Percentiles rank a stretch among this genome's conserved stretches.
These are phyloP conservation scores for Aspergillus hiratsukae DNA, from an alignment of 2,329 filamentous ascomycete genomes.

Conservation along the genomic window DNA sequence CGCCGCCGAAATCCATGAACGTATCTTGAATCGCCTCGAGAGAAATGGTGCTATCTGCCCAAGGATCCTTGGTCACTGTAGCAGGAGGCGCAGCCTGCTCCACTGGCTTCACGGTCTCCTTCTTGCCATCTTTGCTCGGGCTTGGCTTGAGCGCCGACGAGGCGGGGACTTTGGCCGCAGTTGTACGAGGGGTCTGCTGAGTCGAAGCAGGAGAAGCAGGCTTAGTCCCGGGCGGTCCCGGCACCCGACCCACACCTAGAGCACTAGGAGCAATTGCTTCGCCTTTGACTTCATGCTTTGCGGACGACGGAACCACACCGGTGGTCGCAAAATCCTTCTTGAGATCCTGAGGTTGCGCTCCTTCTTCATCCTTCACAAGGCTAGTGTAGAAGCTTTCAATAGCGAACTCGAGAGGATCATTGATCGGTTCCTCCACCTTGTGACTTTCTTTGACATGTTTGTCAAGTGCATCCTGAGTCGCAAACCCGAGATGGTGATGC, in stretches of 20 bases:
- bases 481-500: conserved; percentile 51
- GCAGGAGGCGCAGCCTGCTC: conserved; percentile 14
- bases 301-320: conserved; percentile 16
- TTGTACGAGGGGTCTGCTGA: conserved; percentile 29
- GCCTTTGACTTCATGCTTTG: conserved; percentile 24
- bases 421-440: conserved; percentile 45
- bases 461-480: conserved; percentile 51
- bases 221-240: conserved; percentile 32
- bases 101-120: conserved; percentile 19
- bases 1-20: conserved; percentile 31
- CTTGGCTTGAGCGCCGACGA: conserved; percentile 19
- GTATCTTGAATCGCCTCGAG: conserved; percentile 35
- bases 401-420: conserved; percentile 54
- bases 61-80: conserved; percentile 26
- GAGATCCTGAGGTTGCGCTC: conserved; percentile 15
- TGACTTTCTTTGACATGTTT: conserved; percentile 53
- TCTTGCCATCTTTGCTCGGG: conserved; percentile 23
- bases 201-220: conserved; percentile 30
- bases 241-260: conserved; percentile 26
- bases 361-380: conserved; percentile 47
- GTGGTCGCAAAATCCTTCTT: conserved; percentile 14
- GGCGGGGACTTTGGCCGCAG: conserved; percentile 19
- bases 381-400: conserved; percentile 49
- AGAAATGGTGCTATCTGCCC: conserved; percentile 35
- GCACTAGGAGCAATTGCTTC: conserved; percentile 28